Conservation (phyloP, 805 yeast genomes). For the Candida silvicultrix region DNA sequence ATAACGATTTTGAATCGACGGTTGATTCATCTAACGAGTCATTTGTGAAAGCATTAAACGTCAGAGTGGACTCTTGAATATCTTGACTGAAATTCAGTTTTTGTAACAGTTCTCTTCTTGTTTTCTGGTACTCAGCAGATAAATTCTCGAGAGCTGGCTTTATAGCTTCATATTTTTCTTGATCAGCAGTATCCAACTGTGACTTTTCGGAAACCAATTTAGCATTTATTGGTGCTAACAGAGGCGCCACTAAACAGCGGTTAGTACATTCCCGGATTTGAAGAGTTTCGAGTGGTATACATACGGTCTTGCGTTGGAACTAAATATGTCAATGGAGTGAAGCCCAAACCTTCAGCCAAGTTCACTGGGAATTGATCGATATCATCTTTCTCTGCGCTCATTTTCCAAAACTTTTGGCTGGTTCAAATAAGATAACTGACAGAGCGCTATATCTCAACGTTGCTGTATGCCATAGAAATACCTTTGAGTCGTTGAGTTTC, state of each 20-base stretch:
- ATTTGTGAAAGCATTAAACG: conserved; percentile 2
- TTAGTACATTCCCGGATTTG: not conserved
- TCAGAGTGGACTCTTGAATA: conserved; percentile 1
- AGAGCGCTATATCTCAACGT: no score
- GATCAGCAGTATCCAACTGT: not conserved
- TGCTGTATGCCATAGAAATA: no score
- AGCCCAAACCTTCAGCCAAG: conserved; percentile 23
- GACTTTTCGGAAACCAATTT: not conserved
- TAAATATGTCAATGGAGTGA: conserved; percentile 30
- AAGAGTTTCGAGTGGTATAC: conserved; percentile 15
- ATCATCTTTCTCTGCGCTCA: not conserved
- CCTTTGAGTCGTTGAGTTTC: no score
- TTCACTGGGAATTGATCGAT: conserved; percentile 11
- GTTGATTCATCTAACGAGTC: not conserved
- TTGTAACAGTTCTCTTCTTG: not conserved
- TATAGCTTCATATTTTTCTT: not conserved
- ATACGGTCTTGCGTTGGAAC: conserved; percentile 34
- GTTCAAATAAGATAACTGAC: no score
- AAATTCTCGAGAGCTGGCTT: not conserved
- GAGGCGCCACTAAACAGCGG: not conserved
- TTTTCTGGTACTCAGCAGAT: not conserved
- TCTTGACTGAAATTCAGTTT: conserved; percentile 1
- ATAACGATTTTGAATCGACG: conserved; percentile 3
- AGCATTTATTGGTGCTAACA: not conserved
- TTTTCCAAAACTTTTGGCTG: no score